These are phyloP conservation scores for Corynespora cassiicola DNA, from an alignment of 2,329 filamentous ascomycete genomes.

Conservation along the genomic window DNA sequence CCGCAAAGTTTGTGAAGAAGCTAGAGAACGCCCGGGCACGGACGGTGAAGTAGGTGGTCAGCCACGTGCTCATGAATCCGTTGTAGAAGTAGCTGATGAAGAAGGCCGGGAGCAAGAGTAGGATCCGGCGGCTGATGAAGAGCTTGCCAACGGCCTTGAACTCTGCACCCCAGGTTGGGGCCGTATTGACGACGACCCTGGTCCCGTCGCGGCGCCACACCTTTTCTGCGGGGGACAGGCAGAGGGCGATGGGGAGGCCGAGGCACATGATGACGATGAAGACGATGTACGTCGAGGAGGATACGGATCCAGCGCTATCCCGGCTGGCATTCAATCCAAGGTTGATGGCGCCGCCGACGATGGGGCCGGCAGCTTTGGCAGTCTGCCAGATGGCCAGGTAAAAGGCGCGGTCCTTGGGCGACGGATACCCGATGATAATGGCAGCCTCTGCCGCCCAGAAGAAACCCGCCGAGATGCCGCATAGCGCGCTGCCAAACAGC, in stretches of 20 bases:
- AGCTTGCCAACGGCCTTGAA: constrained; percentile 38
- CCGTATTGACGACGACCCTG: constrained; percentile 29
- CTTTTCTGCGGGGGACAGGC: constrained; percentile 54
- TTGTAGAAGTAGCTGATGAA: constrained; percentile 49
- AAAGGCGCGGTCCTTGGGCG: constrained; percentile 43
- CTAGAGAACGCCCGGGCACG: constrained; percentile 41
- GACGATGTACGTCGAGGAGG: constrained; percentile 50
- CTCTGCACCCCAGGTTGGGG: constrained; percentile 29
- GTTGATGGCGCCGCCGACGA: constrained; percentile 59
- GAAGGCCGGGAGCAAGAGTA: constrained; percentile 42
- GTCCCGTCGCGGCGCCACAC: constrained; percentile 54
- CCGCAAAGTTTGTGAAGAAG: constrained; percentile 47
- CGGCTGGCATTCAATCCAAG: constrained; percentile 54
- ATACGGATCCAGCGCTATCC: constrained; percentile 47
- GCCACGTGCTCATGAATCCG: constrained; percentile 42
- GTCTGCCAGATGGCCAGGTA: constrained; percentile 45
- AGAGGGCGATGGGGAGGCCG: constrained; percentile 50
- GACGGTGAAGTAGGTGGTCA: constrained; percentile 45
- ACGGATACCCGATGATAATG: constrained; percentile 50
- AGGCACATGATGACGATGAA: constrained; percentile 58
- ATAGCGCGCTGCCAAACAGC: constrained; percentile 45
- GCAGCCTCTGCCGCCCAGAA: constrained; percentile 53
- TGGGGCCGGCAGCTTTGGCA: constrained; percentile 44
- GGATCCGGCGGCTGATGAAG: constrained; percentile 36
- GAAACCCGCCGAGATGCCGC: constrained; percentile 49